Conservation (phyloP, 805 yeast genomes). For the Brettanomyces nanus region DNA sequence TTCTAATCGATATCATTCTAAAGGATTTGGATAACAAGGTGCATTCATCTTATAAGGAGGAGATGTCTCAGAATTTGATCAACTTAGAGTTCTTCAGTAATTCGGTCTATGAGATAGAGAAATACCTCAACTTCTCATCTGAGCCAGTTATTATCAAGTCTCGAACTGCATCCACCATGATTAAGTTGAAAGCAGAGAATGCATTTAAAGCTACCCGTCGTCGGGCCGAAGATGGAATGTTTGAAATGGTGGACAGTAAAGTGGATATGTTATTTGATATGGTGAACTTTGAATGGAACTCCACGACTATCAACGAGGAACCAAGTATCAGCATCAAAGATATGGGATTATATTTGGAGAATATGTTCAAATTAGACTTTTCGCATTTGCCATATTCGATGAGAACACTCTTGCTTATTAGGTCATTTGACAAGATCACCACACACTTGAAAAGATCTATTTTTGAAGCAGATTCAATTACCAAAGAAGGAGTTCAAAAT, state of each 20-base stretch:
- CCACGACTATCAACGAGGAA: constrained; percentile 40
- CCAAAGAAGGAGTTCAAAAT: constrained; percentile 56
- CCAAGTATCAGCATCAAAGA: constrained; percentile 75
- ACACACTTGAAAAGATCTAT: constrained; percentile 58
- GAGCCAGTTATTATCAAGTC: constrained; percentile 30
- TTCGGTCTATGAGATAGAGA: constrained; percentile 65
- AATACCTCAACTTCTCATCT: constrained; percentile 23
- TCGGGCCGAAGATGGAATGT: constrained; percentile 71
- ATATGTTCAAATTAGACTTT: constrained; percentile 78
- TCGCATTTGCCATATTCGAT: constrained; percentile 73
- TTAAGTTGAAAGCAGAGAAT: constrained; percentile 31
- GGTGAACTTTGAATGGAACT: constrained; percentile 80
- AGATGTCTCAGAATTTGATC: constrained; percentile 79
- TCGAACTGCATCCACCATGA: constrained; percentile 18
- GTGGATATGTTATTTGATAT: constrained; percentile 74
- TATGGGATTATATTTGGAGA: constrained; percentile 76
- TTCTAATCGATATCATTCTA: constrained; percentile 63
- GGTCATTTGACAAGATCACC: constrained; percentile 81
- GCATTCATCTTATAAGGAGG: constrained; percentile 74
- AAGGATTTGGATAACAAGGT: constrained; percentile 52
- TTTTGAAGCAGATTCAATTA: constrained; percentile 45
- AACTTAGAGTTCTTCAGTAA: constrained; percentile 80
- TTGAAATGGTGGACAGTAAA: constrained; percentile 73
- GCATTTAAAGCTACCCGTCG: constrained; percentile 53
- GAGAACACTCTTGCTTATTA: constrained; percentile 69